Evolutionary conservation across 805 yeast genomes (phyloP).

Genomic region (Kazachstania psychrophila): DNA sequence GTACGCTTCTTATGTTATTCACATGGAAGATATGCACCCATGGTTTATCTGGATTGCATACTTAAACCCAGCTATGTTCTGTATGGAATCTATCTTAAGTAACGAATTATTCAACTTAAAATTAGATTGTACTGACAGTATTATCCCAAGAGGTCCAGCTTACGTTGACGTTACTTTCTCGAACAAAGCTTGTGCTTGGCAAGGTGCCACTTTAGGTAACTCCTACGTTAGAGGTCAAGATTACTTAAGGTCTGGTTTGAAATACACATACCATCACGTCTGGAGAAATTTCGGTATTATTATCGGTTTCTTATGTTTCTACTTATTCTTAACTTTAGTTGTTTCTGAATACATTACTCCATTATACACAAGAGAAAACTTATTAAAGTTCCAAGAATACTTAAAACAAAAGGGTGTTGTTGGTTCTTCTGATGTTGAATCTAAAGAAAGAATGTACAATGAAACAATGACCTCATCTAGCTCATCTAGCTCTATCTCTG

Average conservation of each 20-base stretch:
- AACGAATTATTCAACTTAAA: slow-evolving; percentile 54
- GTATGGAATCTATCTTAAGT: slow-evolving; percentile 54
- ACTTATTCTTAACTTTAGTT: slow-evolving; percentile 21
- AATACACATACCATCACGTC: slow-evolving; percentile 46
- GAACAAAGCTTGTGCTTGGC: slow-evolving; percentile 45
- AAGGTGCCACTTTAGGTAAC: slow-evolving; percentile 50
- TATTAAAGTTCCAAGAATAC: slow-evolving; percentile 1
- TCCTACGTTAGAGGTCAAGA: slow-evolving; percentile 45
- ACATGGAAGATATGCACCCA: slow-evolving; percentile 49
- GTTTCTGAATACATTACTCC: slow-evolving; percentile 29
- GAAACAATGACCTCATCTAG: neutral
- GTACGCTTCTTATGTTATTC: slow-evolving; percentile 61
- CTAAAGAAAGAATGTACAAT: neutral
- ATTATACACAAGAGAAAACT: slow-evolving; percentile 12
- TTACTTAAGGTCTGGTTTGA: slow-evolving; percentile 39
- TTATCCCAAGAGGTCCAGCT: slow-evolving; percentile 52
- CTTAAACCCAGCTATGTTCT: slow-evolving; percentile 47
- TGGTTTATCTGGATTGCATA: slow-evolving; percentile 66
- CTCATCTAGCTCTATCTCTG: slow-evolving; percentile 6
- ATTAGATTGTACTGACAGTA: slow-evolving; percentile 41
- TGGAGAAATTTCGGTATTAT: slow-evolving; percentile 75
- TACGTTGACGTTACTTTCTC: slow-evolving; percentile 34
- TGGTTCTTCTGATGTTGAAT: neutral
- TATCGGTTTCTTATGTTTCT: slow-evolving; percentile 40
- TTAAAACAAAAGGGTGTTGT: neutral